Evolutionary conservation across 139 green algal species (phyloP).

Genomic region (Micromonas commoda): DNA sequence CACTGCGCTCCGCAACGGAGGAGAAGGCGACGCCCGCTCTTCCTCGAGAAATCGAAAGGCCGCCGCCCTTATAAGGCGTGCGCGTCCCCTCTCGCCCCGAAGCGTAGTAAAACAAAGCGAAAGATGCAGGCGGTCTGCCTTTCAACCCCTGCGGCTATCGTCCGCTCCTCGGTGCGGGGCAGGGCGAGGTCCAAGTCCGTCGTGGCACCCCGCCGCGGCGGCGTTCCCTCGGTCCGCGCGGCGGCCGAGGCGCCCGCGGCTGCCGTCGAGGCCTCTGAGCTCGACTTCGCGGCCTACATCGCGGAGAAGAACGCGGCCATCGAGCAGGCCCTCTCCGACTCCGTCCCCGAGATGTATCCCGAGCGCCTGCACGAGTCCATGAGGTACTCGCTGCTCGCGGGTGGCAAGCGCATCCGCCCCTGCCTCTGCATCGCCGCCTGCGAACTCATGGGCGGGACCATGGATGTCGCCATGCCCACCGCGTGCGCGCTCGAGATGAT

Average conservation of each 20-base stretch:
- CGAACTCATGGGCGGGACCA: conserved; percentile 80
- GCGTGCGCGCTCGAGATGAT: conserved; percentile 97
- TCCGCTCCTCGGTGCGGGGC: not conserved
- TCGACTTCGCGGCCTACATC: conserved; percentile 41
- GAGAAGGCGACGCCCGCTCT: no score
- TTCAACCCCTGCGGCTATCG: not conserved
- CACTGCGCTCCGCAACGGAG: no score
- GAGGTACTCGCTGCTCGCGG: conserved; percentile 88
- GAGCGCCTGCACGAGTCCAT: conserved; percentile 87
- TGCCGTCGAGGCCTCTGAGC: not conserved
- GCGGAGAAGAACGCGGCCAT: conserved; percentile 31
- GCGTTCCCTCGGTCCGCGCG: no score
- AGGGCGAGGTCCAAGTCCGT: not conserved
- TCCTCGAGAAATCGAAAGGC: no score
- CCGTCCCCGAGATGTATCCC: conserved; percentile 78
- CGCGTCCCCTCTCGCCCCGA: no score
- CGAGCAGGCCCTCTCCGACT: conserved; percentile 54
- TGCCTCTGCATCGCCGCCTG: conserved; percentile 89
- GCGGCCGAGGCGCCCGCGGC: not conserved
- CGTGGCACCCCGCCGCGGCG: not conserved
- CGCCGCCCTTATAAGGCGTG: no score
- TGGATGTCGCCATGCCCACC: conserved; percentile 40
- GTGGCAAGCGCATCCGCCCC: conserved; percentile 92
- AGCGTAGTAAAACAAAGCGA: no score
- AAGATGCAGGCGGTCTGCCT: not conserved